These are phyloP conservation scores for Cardamine chenopodiifolia DNA, from an alignment of 345 rosid genomes.

Conservation along the genomic window DNA sequence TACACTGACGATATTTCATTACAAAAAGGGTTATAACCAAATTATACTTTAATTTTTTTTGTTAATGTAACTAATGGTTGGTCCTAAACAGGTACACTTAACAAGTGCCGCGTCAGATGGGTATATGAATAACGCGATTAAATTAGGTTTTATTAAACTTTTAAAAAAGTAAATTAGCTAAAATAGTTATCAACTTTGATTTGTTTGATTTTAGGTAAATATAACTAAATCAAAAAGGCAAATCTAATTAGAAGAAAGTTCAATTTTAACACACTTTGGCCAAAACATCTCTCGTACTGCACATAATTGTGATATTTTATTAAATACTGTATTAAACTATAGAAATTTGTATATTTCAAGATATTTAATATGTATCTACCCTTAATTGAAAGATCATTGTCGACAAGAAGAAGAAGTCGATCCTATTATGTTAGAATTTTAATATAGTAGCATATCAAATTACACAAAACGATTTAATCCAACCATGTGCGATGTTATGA, in stretches of 20 bases:
- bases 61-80: constrained; percentile 25
- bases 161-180: not conserved
- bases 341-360: not conserved
- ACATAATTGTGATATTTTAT: not conserved
- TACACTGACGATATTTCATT: constrained; percentile 35
- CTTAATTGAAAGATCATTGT: not conserved
- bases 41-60: not conserved
- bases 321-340: too few species aligned
- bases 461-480: not conserved
- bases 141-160: not conserved
- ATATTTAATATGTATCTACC: not conserved
- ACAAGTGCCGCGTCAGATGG: constrained; percentile 25
- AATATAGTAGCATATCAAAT: not conserved
- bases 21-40: constrained; percentile 25
- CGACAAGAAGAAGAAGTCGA: not conserved
- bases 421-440: not conserved
- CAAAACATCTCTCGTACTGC: not conserved
- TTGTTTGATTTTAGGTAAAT: not conserved
- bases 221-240: not conserved
- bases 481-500: not conserved
- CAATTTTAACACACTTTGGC: not conserved
- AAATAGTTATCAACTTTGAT: not conserved
- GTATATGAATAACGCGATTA: not conserved
- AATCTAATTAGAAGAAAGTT: not conserved
- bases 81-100: constrained; percentile 30